Conservation (phyloP, 78 protist species). For the Monosiga brevicollis region DNA sequence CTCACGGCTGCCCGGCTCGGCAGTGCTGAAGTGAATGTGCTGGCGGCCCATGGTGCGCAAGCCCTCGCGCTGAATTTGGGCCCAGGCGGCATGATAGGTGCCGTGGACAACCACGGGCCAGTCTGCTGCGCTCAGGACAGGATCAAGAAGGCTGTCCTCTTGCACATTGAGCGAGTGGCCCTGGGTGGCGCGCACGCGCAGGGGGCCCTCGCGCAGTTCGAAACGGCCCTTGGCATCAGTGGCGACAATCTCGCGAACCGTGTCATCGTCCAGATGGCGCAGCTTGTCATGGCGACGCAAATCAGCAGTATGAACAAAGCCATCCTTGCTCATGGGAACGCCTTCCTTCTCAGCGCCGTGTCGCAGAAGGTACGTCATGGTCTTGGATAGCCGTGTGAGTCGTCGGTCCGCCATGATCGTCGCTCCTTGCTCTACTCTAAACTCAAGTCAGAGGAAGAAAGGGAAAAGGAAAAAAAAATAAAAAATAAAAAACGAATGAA, state of each 20-base stretch:
- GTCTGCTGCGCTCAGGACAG: not conserved
- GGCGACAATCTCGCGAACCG: conserved; percentile 5
- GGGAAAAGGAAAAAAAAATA: too few relatives aligned
- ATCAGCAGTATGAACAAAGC: not conserved
- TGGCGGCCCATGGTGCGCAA: conserved; percentile 28
- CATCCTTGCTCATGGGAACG: conserved; percentile 6
- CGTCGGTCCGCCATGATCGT: too few relatives aligned
- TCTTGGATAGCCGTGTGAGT: too few relatives aligned
- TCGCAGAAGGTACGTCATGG: conserved; percentile 10
- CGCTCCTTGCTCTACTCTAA: too few relatives aligned
- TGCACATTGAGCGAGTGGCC: conserved; percentile 36
- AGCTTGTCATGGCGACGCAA: not conserved
- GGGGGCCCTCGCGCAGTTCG: not conserved
- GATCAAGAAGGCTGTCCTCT: not conserved
- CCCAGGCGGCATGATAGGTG: conserved; percentile 2
- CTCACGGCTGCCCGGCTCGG: conserved; percentile 17
- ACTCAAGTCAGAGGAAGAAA: too few relatives aligned
- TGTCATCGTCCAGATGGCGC: not conserved
- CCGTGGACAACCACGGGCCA: conserved; percentile 43
- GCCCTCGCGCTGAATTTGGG: conserved; percentile 15
- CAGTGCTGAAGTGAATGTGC: conserved; percentile 52
- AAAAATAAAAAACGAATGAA: too few relatives aligned
- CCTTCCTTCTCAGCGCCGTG: conserved; percentile 11
- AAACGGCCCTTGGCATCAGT: conserved; percentile 21
- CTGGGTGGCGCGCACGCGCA: conserved; percentile 40